Evolutionary conservation across 768 basidiomycete genomes (phyloP).

Genomic region (Lentinus tigrinus): DNA sequence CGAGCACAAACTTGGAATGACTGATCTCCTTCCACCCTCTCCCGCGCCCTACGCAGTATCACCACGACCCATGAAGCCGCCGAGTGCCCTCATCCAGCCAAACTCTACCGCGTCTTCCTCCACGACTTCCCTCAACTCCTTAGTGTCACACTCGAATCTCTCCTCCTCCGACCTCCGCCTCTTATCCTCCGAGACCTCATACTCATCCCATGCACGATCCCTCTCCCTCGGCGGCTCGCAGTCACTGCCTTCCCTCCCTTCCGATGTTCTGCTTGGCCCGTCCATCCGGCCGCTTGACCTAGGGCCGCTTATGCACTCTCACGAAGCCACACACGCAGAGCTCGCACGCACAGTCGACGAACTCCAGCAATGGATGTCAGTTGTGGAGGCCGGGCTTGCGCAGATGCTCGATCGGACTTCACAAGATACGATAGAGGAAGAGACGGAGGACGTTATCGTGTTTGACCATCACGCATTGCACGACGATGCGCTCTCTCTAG

Average conservation of each 20-base stretch:
- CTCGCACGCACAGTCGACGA: constrained; percentile 74
- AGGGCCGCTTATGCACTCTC: constrained; percentile 46
- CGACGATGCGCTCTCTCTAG: neutral
- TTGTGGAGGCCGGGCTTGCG: constrained; percentile 70
- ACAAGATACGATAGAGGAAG: constrained; percentile 61
- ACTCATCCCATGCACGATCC: constrained; percentile 20
- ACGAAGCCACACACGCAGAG: constrained; percentile 63
- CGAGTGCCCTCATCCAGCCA: constrained; percentile 20
- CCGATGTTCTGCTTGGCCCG: constrained; percentile 36
- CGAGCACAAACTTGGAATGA: constrained; percentile 66
- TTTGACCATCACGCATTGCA: neutral
- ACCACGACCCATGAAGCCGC: constrained; percentile 37
- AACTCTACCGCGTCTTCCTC: constrained; percentile 37
- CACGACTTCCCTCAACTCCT: constrained; percentile 38
- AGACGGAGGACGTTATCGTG: constrained; percentile 31
- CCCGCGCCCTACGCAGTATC: constrained; percentile 41
- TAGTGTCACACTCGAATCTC: constrained; percentile 28
- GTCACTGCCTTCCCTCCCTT: constrained; percentile 20
- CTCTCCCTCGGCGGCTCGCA: constrained; percentile 24
- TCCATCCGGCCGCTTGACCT: constrained; percentile 71
- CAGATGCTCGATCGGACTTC: constrained; percentile 57
- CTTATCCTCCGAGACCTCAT: constrained; percentile 16
- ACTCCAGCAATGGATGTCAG: constrained; percentile 71
- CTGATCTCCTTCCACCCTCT: constrained; percentile 74
- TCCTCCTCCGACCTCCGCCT: constrained; percentile 23